Evolutionary conservation across 2,329 filamentous ascomycete genomes (phyloP).

Genomic region (Microcyclosporella mali): DNA sequence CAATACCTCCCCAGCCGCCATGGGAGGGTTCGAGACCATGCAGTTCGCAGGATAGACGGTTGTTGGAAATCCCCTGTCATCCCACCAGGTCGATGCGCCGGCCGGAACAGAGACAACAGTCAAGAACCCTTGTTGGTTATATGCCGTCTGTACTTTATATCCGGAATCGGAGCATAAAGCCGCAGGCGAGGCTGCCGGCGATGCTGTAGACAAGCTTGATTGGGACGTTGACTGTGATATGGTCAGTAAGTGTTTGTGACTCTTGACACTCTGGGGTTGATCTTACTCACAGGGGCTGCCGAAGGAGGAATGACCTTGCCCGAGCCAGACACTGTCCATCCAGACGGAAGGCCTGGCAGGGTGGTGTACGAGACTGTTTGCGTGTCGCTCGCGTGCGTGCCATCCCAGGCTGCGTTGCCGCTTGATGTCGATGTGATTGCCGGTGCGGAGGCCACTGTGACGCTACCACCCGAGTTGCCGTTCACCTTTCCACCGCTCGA

Average conservation of each 20-base stretch:
- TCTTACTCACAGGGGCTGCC: slow-evolving; percentile 61
- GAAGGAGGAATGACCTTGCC: slow-evolving; percentile 73
- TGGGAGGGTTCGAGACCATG: slow-evolving; percentile 3
- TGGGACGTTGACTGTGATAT: slow-evolving; percentile 38
- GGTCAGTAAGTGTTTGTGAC: slow-evolving; percentile 21
- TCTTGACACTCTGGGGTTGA: slow-evolving; percentile 4
- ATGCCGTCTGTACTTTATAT: slow-evolving; percentile 43
- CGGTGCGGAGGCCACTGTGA: slow-evolving; percentile 52
- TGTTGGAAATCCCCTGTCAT: slow-evolving; percentile 42
- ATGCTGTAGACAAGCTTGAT: slow-evolving; percentile 48
- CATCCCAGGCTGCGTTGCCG: slow-evolving; percentile 57
- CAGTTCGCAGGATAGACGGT: slow-evolving; percentile 28
- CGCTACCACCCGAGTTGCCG: slow-evolving; percentile 50
- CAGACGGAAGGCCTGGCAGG: slow-evolving; percentile 61
- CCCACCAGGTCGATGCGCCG: slow-evolving; percentile 39
- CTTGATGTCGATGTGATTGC: slow-evolving; percentile 56
- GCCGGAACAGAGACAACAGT: slow-evolving; percentile 40
- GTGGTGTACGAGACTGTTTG: slow-evolving; percentile 38
- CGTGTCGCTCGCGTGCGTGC: slow-evolving; percentile 48
- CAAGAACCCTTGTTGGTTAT: slow-evolving; percentile 46
- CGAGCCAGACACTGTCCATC: slow-evolving; percentile 71
- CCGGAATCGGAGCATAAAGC: slow-evolving; percentile 37
- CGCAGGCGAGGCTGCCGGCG: slow-evolving; percentile 39
- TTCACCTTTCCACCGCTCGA: slow-evolving; percentile 69
- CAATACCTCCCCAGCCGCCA: slow-evolving; percentile 8